phyloP scores from a whole-genome alignment of 116 monocot genomes.

The Trichopus zeylanicus region DNA sequence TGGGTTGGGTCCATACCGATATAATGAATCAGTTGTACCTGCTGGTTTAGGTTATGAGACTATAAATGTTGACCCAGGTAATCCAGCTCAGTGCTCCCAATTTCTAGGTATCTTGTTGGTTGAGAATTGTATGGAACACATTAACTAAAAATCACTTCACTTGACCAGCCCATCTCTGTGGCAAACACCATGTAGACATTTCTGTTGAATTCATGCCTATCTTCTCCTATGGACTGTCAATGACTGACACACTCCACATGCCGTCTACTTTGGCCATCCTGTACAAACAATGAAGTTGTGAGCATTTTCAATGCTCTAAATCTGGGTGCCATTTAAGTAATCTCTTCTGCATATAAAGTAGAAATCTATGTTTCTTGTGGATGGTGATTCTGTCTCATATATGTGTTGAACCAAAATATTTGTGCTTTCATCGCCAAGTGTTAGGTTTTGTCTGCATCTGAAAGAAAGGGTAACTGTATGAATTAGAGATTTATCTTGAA shows the following conservation, averaged over 20 bases:
- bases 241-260: background rate
- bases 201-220: background rate
- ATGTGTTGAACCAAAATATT: too few species aligned
- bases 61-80: constrained; percentile 89
- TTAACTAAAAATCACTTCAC: background rate
- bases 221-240: background rate
- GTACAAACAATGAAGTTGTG: too few species aligned
- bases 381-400: too few species aligned
- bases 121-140: background rate
- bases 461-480: too few species aligned
- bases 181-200: background rate
- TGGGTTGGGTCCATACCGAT: constrained; percentile 78
- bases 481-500: too few species aligned
- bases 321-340: too few species aligned
- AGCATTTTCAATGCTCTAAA: too few species aligned
- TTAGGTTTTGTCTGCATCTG: too few species aligned
- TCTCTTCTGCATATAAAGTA: too few species aligned
- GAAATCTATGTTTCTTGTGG: too few species aligned
- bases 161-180: background rate
- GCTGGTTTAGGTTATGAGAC: constrained; percentile 58
- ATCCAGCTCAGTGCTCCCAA: background rate
- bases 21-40: constrained; percentile 71
- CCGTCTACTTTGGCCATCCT: too few species aligned
- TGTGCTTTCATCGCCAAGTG: too few species aligned
- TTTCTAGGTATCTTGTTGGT: background rate